Percentiles rank a stretch among this genome's conserved stretches.
phyloP scores from a whole-genome alignment of 2,329 filamentous ascomycete genomes.

The Cucurbitaria berberidis region DNA sequence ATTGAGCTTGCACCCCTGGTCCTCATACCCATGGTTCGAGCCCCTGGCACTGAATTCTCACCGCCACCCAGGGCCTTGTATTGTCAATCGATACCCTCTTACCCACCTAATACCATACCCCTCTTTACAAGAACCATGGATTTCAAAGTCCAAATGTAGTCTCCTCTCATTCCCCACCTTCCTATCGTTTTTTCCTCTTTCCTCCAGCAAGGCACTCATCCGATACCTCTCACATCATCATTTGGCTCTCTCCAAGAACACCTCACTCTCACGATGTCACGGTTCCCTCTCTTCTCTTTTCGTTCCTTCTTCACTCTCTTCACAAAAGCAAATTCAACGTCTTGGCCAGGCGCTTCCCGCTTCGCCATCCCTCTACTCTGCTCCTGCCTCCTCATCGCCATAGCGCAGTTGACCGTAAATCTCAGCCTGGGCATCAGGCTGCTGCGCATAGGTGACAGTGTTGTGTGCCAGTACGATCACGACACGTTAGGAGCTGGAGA shows the following conservation, averaged over 20 bases:
- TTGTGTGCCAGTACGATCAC: neutral
- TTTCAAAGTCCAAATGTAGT: no score
- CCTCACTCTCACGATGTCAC: slow-evolving; percentile 3
- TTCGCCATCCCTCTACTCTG: neutral
- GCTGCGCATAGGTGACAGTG: neutral
- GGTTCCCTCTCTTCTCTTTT: neutral
- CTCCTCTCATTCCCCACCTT: no score
- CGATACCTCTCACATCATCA: no score
- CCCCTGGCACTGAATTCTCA: no score
- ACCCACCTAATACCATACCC: no score
- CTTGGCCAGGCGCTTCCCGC: slow-evolving; percentile 7
- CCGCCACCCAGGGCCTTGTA: no score
- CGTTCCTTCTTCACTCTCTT: neutral
- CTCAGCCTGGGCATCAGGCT: neutral
- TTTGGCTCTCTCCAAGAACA: no score
- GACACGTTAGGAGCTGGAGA: neutral
- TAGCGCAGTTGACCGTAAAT: neutral
- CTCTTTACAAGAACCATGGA: no score
- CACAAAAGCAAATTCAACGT: slow-evolving; percentile 1
- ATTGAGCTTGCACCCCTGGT: no score
- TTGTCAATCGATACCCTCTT: no score
- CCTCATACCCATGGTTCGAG: neutral
- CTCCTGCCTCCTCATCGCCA: neutral
- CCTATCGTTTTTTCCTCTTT: no score
- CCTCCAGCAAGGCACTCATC: neutral